Evolutionary conservation across 2,329 filamentous ascomycete species (phyloP), one percentile per base, ranked within the genome.

Genomic region (Aspergillus sp.): DNA sequence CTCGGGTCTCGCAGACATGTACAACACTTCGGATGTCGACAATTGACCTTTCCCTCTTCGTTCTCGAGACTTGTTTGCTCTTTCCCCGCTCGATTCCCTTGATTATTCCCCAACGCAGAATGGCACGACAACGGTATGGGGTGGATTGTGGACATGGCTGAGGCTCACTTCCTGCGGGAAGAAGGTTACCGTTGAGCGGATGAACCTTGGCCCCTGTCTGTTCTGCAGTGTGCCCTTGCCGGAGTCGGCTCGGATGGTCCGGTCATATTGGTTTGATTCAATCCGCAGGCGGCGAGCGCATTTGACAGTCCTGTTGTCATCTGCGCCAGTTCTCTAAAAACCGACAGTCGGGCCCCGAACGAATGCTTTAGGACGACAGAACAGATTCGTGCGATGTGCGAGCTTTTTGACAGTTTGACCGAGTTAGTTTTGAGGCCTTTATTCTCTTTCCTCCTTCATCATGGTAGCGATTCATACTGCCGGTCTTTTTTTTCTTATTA

Each of bases 11-110:
- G 63, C 66, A 65, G 63, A 62, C 59, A 64, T 65, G 63, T 66
- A 64, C 62, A 67, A 67, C 63, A 67, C 60, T 60, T 54, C 65
- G 52, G 59, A 63, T 65, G 63, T 65, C 64, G 61, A 62, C 62
- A 60, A 58, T 42, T 54, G 39, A 48, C 36, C 17, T 59, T 59
- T 50, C 32, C 32, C 5, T 36, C 32, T 36, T 36, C 11, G 32
- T 36, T 36, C 32, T 36, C 32, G 32, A 36, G 32, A 36, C 32
- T 36, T 36, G 10, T 36, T 36, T 36, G 32, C 32, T 36, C 11
- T 13, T 15, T 5, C 2, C 11, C 4, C 41, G 36, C 17, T 39
- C 44, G 51, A 13, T 36, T 11, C 42, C 51, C 19, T 53, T 17
- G 30, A 32, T 39, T 23, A 27, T 49, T 49, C 17, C 38, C 27